Base-by-base conservation (phyloP, 345 rosid species). In the Cardamine chenopodiifolia region DNA sequence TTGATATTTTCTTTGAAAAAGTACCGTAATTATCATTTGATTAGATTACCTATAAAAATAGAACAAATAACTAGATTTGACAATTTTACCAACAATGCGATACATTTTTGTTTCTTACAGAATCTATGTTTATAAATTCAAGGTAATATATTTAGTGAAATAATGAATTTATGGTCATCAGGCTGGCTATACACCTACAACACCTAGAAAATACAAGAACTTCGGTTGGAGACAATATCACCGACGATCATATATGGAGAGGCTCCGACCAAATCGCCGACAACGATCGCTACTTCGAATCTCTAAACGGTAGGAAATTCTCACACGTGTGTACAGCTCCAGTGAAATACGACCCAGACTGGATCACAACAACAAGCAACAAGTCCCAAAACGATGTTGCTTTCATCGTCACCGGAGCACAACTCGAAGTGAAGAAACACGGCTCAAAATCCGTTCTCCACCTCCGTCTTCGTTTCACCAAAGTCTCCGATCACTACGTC, bases 321-420 rank as follows among this genome's bases (percentile, higher is more conserved):
- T 89, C 96, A 44, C 90, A 95, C 56, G 26, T 92, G 22, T 86
- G 96, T 78, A 86, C 96, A 8, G 87, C 97, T 23, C 88, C 89
- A 0, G 90, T 92, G 2, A 89, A 84, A 44, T 87, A 83, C 50
- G 76, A 92, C 17, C 90, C 89, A 25, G 60, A 22, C 23, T 88
- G 95, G 90, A 79, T 50, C 7, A 18, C 74, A 0, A 31, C 58
- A 61, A 70, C 23, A 52, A 32, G 20, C 11, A 31, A 78, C 1
- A 37, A 37, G 6, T 37, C 73, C 6, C 32, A 26, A 68, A 77
- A 78, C 68, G 81, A 84, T 20, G 78, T 34, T 2, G 78, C 93
- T 60, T 90, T 79, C 85, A 86, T 95, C 1, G 99, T 95, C 70
- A 95, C 97, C 2, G 99, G 99, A 7, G 96, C 90, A 68, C 93